Percentiles rank a stretch among this genome's conserved stretches.
Conservation (phyloP, 768 basidiomycete genomes). For the Russula earlei region DNA sequence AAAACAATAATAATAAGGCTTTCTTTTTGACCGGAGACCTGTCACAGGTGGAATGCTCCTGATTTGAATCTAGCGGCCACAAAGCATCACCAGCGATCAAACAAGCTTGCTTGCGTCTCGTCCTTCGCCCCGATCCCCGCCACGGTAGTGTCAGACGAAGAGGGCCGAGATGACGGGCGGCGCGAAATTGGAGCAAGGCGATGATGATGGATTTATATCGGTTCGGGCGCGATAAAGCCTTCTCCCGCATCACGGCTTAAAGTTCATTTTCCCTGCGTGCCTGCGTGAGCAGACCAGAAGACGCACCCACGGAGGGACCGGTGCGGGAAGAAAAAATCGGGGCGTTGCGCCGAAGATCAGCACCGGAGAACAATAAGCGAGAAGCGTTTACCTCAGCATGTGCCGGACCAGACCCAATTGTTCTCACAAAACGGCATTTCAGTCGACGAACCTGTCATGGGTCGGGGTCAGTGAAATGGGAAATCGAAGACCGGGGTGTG, state of each 20-base stretch:
- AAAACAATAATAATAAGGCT: conserved; percentile 12
- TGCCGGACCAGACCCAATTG: conserved; percentile 13
- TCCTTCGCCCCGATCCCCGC: neutral
- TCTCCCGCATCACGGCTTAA: neutral
- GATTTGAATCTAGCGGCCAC: conserved; percentile 3
- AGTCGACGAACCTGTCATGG: neutral
- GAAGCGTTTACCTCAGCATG: conserved; percentile 16
- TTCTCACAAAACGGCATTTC: conserved; percentile 10
- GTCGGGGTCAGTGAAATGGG: conserved; percentile 9
- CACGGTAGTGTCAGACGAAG: neutral
- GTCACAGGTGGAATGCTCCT: neutral
- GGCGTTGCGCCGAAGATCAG: neutral
- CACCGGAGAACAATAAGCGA: conserved; percentile 17
- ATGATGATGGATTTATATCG: neutral
- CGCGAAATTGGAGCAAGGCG: neutral
- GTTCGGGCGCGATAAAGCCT: neutral
- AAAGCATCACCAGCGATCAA: neutral
- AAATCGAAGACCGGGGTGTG: conserved; percentile 9
- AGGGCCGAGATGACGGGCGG: neutral
- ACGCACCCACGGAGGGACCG: neutral
- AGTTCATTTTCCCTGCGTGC: neutral
- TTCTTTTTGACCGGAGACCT: conserved; percentile 1
- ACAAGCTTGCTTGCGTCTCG: neutral
- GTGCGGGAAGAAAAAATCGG: neutral
- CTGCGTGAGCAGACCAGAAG: neutral